A percentile compares a stretch with the other conserved stretches of the same genome.
phyloP scores from a whole-genome alignment of 225 moss, liverwort and hornwort genomes.

The Anthoceros angustus region DNA sequence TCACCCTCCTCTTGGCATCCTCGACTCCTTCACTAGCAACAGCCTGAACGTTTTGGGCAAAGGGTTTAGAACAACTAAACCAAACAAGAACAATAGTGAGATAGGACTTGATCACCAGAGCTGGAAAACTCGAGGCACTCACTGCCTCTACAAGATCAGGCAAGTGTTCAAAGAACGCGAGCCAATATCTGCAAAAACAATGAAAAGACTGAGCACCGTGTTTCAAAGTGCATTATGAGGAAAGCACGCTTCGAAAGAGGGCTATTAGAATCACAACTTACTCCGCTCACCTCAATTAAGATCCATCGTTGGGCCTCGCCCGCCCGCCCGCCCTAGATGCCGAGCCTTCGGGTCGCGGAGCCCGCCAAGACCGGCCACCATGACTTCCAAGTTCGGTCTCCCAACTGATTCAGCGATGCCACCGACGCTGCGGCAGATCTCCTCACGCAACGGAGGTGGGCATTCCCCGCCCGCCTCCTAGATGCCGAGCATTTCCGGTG shows the following conservation, averaged over 20 bases:
- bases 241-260: not conserved
- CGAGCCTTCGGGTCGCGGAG: too few relatives aligned
- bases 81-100: not conserved
- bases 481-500: too few relatives aligned
- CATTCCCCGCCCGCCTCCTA: too few relatives aligned
- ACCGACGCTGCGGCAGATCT: too few relatives aligned
- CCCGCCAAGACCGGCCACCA: too few relatives aligned
- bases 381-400: too few relatives aligned
- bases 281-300: constrained; percentile 63
- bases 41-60: constrained; percentile 20
- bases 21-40: constrained; percentile 85
- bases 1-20: constrained; percentile 70
- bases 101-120: not conserved
- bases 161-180: constrained; percentile 55
- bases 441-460: too few relatives aligned
- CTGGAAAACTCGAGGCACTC: constrained; percentile 8
- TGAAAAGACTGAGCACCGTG: not conserved
- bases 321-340: too few relatives aligned
- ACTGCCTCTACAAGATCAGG: constrained; percentile 89
- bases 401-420: too few relatives aligned
- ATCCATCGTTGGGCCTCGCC: constrained; percentile 80
- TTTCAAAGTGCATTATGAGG: not conserved
- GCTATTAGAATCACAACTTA: constrained; percentile 12
- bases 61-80: too few relatives aligned
- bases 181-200: constrained; percentile 33